Percentiles rank a stretch among this genome's conserved stretches.
Evolutionary conservation across 495 filamentous ascomycete genomes (phyloP).

Genomic region (Penicillium alfredii): DNA sequence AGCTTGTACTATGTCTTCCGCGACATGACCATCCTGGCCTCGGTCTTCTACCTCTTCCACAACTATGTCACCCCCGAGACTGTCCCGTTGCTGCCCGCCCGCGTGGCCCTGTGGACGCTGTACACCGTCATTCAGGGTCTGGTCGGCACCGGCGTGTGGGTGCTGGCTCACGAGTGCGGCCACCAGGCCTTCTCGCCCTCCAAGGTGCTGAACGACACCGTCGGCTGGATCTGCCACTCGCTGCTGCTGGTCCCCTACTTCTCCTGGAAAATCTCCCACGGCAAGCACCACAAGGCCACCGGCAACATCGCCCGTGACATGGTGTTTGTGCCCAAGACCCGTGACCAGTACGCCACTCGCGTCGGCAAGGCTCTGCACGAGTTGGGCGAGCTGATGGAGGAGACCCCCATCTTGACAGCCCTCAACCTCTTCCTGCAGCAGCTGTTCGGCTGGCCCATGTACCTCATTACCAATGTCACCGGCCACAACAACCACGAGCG

Average conservation of each 20-base stretch:
- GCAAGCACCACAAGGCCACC: constrained; percentile 94
- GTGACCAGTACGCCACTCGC: constrained; percentile 64
- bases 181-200: constrained; percentile 79
- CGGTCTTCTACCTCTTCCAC: constrained; percentile 59
- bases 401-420: constrained; percentile 81
- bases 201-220: constrained; percentile 74
- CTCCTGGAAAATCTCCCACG: constrained; percentile 89
- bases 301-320: constrained; percentile 94
- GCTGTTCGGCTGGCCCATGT: constrained; percentile 83
- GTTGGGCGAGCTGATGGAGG: constrained; percentile 81
- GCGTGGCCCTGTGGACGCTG: constrained; percentile 48
- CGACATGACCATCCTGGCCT: constrained; percentile 49
- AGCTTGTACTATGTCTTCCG: constrained; percentile 60
- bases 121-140: constrained; percentile 64
- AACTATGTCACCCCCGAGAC: constrained; percentile 60
- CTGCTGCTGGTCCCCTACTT: constrained; percentile 81
- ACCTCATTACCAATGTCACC: constrained; percentile 77
- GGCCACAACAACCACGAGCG: constrained; percentile 89
- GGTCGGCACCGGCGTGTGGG: constrained; percentile 63
- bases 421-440: constrained; percentile 73
- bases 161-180: constrained; percentile 68
- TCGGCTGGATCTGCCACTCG: constrained; percentile 80
- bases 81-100: constrained; percentile 45
- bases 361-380: constrained; percentile 69
- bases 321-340: constrained; percentile 90